Percentiles rank a stretch among this genome's conserved stretches.
Evolutionary conservation across 148 eudicot genomes (phyloP).

Genomic region (Diospyros lotus): DNA sequence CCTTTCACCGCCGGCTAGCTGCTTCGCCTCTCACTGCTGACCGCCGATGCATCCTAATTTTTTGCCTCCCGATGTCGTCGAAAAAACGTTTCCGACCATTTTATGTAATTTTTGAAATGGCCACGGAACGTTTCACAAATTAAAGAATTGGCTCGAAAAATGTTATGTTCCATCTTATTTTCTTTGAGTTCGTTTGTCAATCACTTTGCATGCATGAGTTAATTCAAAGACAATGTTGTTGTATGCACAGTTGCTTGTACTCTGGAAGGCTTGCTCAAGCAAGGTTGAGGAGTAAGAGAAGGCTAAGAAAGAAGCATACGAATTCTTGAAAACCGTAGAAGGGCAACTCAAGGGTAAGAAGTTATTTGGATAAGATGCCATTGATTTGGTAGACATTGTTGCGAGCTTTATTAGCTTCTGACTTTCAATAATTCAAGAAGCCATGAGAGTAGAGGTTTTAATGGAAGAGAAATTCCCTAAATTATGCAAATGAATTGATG

Average conservation of each 20-base stretch:
- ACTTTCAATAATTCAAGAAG: slow-evolving; percentile 29
- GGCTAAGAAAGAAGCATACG: slow-evolving; percentile 28
- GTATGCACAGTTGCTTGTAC: slow-evolving; percentile 15
- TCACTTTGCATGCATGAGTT: no score
- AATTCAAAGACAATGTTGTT: no score
- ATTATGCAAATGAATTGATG: slow-evolving; percentile 31
- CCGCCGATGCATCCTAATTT: no score
- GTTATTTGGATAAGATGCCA: slow-evolving; percentile 43
- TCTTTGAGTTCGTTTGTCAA: no score
- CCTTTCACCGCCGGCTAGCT: no score
- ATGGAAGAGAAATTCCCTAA: slow-evolving; percentile 33
- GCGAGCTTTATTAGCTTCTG: slow-evolving; percentile 35
- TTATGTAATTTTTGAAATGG: no score
- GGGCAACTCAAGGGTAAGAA: slow-evolving; percentile 34
- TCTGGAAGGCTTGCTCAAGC: slow-evolving; percentile 21
- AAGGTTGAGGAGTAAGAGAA: slow-evolving; percentile 30
- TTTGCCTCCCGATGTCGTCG: no score
- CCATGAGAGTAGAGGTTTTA: slow-evolving; percentile 22
- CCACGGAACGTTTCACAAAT: no score
- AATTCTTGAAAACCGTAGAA: slow-evolving; percentile 33
- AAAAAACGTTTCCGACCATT: no score
- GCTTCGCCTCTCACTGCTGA: no score
- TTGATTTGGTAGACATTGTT: slow-evolving; percentile 41
- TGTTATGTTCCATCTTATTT: no score
- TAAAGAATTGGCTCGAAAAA: no score